A percentile compares a stretch with the other conserved stretches of the same genome.
phyloP scores from a whole-genome alignment of 306 rosid species.

The Cucumis cinereus region DNA sequence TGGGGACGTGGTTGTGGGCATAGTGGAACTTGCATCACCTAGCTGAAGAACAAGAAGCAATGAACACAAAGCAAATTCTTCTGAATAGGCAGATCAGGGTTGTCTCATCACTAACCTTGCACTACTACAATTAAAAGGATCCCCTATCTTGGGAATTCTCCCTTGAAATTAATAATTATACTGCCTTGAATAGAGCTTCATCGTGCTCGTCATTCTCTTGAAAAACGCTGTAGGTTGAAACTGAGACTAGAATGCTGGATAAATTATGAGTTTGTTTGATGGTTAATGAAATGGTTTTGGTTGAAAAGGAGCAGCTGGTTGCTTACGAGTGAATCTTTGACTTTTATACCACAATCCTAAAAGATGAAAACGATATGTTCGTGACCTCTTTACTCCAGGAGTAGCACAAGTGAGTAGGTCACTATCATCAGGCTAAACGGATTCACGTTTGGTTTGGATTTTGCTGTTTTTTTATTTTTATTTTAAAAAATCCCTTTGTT shows the following conservation, averaged over 20 bases:
- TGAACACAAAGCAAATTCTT: background rate
- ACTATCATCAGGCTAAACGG: background rate
- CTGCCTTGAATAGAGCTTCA: background rate
- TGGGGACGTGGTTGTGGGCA: slow-evolving; percentile 48
- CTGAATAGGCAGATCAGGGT: background rate
- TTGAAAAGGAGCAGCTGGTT: background rate
- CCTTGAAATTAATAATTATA: background rate
- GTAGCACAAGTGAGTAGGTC: background rate
- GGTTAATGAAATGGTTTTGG: background rate
- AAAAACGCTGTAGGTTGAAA: background rate
- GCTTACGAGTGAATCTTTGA: background rate
- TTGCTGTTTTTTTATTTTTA: background rate
- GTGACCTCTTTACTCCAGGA: background rate
- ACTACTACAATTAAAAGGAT: background rate
- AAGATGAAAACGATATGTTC: background rate
- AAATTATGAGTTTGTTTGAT: background rate
- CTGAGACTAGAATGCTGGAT: background rate
- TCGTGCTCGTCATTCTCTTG: background rate
- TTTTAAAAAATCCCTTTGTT: background rate
- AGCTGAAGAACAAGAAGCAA: slow-evolving; percentile 5
- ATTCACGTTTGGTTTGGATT: background rate
- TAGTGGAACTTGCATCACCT: slow-evolving; percentile 23
- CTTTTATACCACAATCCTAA: background rate
- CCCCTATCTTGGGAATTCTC: background rate
- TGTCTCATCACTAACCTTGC: background rate